Base-by-base conservation (phyloP, 345 rosid genomes). In the Syzygium jambos region DNA sequence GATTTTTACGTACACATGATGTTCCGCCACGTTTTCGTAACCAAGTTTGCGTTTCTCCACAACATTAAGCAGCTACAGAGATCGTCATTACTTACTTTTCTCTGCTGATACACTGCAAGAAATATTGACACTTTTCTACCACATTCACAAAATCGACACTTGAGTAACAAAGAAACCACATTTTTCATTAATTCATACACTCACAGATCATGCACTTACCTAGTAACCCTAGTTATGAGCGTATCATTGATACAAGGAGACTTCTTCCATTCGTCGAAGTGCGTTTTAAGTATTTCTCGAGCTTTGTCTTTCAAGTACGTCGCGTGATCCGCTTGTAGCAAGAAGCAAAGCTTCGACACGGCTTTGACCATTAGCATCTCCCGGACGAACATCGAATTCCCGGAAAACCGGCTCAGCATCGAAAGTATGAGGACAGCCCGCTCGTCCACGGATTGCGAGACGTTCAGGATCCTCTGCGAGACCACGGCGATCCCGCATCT, bases 321-420 rank as follows among this genome's bases (percentile, higher is more conserved):
- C 8, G 93, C 88, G 85, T 92, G 90, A 29, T 91, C 93, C 65
- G 56, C 87, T 53, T 91, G 95, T 13, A 96, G 78, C 88, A 95
- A 86, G 84, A 86, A 51, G 82, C 93, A 93, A 55, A 97, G 98
- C 91, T 92, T 96, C 22, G 89, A 68, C 30, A 95, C 97, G 0
- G 95, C 92, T n/a, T 93, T 91, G 19, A 92, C 94, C 13, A 84
- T 85, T 87, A 91, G 56, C 98, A 97, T 94, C 92, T 95, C 98
- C 84, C 89, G 90, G 61, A 93, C 55, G 77, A 94, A 98, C 87
- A 11, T 30, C 11, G 46, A 82, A 19, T 90, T 93, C 38, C 91
- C 93, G 0, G 97, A 94, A 85, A 77, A 92, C 86, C 92, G 94
- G 17, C 91, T 88, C 51, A 97, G 85, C 82, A 87, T 38, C 41